These are phyloP conservation scores for Talaromyces sp. DNA, from an alignment of 2,329 filamentous ascomycete species.

Conservation along the genomic window DNA sequence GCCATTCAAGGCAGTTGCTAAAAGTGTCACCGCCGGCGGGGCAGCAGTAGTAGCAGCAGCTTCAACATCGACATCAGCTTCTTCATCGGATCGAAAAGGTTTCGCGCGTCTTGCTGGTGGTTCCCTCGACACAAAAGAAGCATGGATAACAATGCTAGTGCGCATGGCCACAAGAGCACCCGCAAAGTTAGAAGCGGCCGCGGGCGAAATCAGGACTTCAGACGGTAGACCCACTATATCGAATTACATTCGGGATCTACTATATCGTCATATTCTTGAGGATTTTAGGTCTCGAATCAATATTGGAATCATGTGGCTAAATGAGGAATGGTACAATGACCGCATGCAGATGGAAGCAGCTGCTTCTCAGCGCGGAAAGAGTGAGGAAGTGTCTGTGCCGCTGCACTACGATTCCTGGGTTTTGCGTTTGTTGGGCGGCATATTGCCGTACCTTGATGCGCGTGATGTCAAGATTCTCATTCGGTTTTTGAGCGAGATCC, in stretches of 20 bases:
- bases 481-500: slow-evolving; percentile 86
- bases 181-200: slow-evolving; percentile 58
- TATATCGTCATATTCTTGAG: slow-evolving; percentile 83
- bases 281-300: slow-evolving; percentile 89
- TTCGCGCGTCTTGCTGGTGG: slow-evolving; percentile 80
- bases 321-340: slow-evolving; percentile 97
- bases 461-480: slow-evolving; percentile 79
- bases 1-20: slow-evolving; percentile 46
- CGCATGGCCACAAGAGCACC: slow-evolving; percentile 76
- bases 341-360: slow-evolving; percentile 50
- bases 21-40: slow-evolving; percentile 42
- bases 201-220: slow-evolving; percentile 21
- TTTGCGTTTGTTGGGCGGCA: slow-evolving; percentile 76
- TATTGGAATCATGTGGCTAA: slow-evolving; percentile 87
- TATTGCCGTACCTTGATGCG: slow-evolving; percentile 84
- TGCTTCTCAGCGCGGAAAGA: slow-evolving; percentile 37
- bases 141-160: slow-evolving; percentile 84
- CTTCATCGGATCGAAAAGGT: slow-evolving; percentile 42
- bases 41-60: neutral
- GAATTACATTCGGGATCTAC: slow-evolving; percentile 68
- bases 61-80: slow-evolving; percentile 24
- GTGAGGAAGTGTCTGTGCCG: slow-evolving; percentile 42
- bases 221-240: slow-evolving; percentile 36
- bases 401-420: slow-evolving; percentile 73
- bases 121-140: slow-evolving; percentile 71